phyloP scores from a whole-genome alignment of 495 filamentous ascomycete species.

The Physcia stellaris region DNA sequence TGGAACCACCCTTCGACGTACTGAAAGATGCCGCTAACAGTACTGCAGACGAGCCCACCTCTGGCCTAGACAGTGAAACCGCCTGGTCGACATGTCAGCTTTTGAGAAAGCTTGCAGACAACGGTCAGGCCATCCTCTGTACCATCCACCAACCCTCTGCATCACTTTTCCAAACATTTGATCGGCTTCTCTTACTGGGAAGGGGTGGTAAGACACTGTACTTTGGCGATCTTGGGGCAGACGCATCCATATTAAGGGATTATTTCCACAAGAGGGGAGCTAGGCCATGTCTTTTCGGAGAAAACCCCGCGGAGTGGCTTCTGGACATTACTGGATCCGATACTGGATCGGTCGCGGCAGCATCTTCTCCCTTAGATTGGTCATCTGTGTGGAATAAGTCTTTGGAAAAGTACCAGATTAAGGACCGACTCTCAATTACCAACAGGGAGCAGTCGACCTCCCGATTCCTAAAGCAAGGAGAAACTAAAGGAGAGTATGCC shows the following conservation, averaged over 20 bases:
- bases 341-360: conserved; percentile 56
- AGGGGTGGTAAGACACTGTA: conserved; percentile 76
- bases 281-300: conserved; percentile 54
- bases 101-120: conserved; percentile 67
- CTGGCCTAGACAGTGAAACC: conserved; percentile 72
- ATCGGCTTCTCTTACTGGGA: conserved; percentile 68
- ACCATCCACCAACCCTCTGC: conserved; percentile 91
- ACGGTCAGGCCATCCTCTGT: conserved; percentile 76
- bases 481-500: conserved; percentile 37
- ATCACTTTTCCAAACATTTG: conserved; percentile 84
- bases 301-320: conserved; percentile 96
- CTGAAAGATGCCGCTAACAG: too few relatives aligned
- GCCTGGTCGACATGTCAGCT: conserved; percentile 74
- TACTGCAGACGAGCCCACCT: conserved; percentile 82
- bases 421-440: conserved; percentile 54
- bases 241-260: conserved; percentile 53
- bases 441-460: conserved; percentile 25
- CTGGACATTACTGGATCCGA: conserved; percentile 86
- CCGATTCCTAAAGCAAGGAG: conserved; percentile 15
- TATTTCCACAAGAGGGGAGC: conserved; percentile 81
- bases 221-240: conserved; percentile 78
- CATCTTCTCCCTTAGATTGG: conserved; percentile 79
- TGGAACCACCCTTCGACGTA: too few relatives aligned
- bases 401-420: conserved; percentile 52
- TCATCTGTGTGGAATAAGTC: conserved; percentile 64